These are phyloP conservation scores for Sarocladium strictum DNA, from an alignment of 2,329 filamentous ascomycete genomes.

Conservation along the genomic window DNA sequence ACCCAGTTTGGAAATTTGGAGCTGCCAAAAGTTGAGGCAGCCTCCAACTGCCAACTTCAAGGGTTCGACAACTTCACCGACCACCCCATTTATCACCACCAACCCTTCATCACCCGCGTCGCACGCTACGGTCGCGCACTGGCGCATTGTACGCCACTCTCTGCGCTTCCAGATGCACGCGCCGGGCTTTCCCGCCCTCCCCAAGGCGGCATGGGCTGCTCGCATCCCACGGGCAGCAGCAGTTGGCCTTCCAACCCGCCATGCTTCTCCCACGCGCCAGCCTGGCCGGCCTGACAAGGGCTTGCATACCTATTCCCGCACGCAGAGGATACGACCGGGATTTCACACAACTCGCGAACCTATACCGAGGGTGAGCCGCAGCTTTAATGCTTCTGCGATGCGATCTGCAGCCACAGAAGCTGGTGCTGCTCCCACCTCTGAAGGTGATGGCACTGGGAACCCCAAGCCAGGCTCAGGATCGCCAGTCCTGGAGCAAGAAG, in stretches of 20 bases:
- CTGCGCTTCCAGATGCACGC: conserved; percentile 11
- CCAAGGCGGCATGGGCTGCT: conserved; percentile 11
- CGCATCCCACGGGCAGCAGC: conserved; percentile 7
- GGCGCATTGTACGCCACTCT: not conserved
- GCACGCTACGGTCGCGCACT: not conserved
- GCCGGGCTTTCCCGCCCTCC: conserved; percentile 10
- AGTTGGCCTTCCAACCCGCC: not conserved
- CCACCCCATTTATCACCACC: not conserved
- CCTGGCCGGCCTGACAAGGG: not conserved
- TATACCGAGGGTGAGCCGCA: not conserved
- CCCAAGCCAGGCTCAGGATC: not conserved
- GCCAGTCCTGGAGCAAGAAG: not conserved
- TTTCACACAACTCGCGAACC: not conserved
- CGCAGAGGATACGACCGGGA: not conserved
- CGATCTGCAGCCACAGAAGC: not conserved
- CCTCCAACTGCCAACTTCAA: not conserved
- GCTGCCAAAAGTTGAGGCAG: not conserved
- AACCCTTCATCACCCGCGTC: not conserved
- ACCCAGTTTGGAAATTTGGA: not conserved
- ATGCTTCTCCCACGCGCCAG: not conserved
- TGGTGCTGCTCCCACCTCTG: not conserved
- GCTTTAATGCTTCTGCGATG: not conserved
- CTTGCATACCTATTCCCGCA: not conserved
- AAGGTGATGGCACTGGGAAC: not conserved
- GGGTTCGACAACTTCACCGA: not conserved